Conservation (phyloP, 176 grass and related monocot genomes). For the Eragrostis nindensis region DNA sequence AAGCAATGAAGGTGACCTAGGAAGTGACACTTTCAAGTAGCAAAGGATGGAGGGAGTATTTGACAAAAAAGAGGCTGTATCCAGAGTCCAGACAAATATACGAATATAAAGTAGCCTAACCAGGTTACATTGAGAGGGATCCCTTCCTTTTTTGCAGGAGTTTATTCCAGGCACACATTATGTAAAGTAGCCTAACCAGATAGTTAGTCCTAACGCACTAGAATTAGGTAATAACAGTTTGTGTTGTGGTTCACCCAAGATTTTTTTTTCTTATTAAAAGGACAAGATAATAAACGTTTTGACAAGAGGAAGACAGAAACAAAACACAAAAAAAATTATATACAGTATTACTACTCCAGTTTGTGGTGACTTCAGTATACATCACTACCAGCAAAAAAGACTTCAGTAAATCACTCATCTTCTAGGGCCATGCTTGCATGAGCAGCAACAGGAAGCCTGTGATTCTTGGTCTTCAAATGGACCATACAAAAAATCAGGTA, state of each 20-base stretch:
- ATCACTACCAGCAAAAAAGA: not conserved
- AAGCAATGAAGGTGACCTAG: not conserved
- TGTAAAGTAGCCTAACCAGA: too few relatives aligned
- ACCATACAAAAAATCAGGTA: conserved; percentile 20
- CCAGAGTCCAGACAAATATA: too few relatives aligned
- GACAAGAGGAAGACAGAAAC: not conserved
- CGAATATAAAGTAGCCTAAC: too few relatives aligned
- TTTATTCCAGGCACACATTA: too few relatives aligned
- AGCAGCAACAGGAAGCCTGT: conserved; percentile 25
- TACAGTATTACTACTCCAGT: conserved; percentile 6
- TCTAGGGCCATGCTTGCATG: conserved; percentile 19
- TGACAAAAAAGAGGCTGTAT: too few relatives aligned
- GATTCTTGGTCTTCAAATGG: not conserved
- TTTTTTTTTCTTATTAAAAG: not conserved
- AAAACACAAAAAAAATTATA: not conserved
- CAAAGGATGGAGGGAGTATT: too few relatives aligned
- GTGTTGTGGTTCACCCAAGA: not conserved
- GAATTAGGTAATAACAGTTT: not conserved
- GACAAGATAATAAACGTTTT: not conserved
- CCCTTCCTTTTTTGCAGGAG: too few relatives aligned
- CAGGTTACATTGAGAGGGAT: too few relatives aligned
- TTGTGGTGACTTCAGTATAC: not conserved
- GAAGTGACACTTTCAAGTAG: not conserved
- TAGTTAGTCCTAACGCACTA: not conserved
- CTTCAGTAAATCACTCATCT: not conserved